Evolutionary conservation across 2,329 filamentous ascomycete genomes (phyloP), one percentile per base, ranked within the genome.

Genomic region (Trichophyton verrucosum): DNA sequence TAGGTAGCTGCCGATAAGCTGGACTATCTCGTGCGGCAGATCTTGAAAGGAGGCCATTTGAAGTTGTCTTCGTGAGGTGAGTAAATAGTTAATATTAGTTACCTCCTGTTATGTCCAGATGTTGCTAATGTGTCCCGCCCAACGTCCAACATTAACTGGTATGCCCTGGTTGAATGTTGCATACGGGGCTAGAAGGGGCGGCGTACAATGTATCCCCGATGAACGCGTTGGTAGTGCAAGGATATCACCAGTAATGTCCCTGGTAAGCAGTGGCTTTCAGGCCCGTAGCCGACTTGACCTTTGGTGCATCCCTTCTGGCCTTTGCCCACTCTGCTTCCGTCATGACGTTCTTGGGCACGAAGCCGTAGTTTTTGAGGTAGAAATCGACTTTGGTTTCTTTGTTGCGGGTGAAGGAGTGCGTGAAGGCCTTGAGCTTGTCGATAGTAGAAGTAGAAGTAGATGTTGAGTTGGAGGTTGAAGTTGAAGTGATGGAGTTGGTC

Each of bases 261-360:
- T 44, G 40, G n/a, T 44, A 44, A 3, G 40, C 40, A 3, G 40
- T 44, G 40, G n/a, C n/a, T 8, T 44, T 44, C 40, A 44, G 15
- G 13, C 40, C 40, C 7, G 40, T n/a, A 4, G 40, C n/a, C 0
- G 11, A 3, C 15, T 44, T 44, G 20, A 44, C 36, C 40, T 58
- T 58, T 11, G 57, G 57, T 8, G 57, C 57, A 11, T 30, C 9
- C n/a, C 9, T 44, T 27, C 36, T 42, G 5, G 57, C 57, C n/a
- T n/a, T 20, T 36, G 20, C 15, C 57, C 57, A 58, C 57, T 58
- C 57, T 22, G 38, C 38, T n/a, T 58, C 57, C 1, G 57, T 20
- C 57, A 58, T 58, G 30, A 20, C 57, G 15, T 58, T 58, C 30
- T 59, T 59, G 7, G 57, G 57, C 57, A 59, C 42, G 27, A 59